Conservation (phyloP, 2,329 filamentous ascomycete genomes). For the Trichoderma sp. region DNA sequence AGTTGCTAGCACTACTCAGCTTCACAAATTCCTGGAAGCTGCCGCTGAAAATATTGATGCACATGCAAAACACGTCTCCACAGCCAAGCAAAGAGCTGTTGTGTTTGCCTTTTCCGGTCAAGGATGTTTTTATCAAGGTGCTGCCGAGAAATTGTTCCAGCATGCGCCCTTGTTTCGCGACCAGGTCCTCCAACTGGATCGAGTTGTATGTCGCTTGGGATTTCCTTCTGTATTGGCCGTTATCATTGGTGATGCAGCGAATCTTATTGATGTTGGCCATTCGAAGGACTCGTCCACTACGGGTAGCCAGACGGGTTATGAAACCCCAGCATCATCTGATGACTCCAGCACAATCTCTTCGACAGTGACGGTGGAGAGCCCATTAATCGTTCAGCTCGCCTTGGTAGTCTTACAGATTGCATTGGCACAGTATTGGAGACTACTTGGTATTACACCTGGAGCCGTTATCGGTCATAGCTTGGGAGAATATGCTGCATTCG, state of each 20-base stretch:
- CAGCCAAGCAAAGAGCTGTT: slow-evolving; percentile 21
- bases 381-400: background rate
- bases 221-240: background rate
- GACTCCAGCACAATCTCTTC: background rate
- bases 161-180: slow-evolving; percentile 34
- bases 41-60: background rate
- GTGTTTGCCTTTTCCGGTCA: slow-evolving; percentile 58
- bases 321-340: slow-evolving; percentile 29
- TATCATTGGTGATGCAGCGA: background rate
- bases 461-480: slow-evolving; percentile 58
- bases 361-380: background rate
- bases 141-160: slow-evolving; percentile 49
- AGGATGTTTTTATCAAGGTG: slow-evolving; percentile 51
- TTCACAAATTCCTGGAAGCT: background rate
- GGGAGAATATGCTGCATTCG: slow-evolving; percentile 44
- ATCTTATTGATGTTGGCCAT: background rate
- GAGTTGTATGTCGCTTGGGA: slow-evolving; percentile 37
- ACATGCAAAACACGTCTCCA: background rate
- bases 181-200: slow-evolving; percentile 54
- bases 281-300: background rate
- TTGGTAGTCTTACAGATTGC: slow-evolving; percentile 47
- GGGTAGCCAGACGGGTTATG: slow-evolving; percentile 23
- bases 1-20: background rate
- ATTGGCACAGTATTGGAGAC: slow-evolving; percentile 52
- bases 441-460: slow-evolving; percentile 51